phyloP scores from a whole-genome alignment of 257 asterid species.

The Solanum etuberosum region DNA sequence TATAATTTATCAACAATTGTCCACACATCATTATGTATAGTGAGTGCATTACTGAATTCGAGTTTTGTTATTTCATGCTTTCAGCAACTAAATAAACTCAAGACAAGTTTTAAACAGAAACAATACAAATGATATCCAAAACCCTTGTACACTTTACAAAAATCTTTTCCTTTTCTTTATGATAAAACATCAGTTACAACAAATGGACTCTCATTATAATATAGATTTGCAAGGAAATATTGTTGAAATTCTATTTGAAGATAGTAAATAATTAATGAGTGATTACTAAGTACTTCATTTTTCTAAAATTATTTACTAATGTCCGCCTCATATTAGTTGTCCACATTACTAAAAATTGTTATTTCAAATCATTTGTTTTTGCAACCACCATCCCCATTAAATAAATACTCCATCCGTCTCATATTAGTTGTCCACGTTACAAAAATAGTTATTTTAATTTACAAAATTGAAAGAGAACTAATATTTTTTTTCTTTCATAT shows the following conservation, averaged over 20 bases:
- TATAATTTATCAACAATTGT: not conserved
- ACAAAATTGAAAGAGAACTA: too few relatives aligned
- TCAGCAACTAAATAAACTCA: not conserved
- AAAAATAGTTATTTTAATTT: too few relatives aligned
- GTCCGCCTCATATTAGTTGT: not conserved
- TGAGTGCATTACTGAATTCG: not conserved
- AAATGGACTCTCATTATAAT: not conserved
- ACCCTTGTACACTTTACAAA: not conserved
- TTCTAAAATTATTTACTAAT: not conserved
- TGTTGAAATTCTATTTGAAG: not conserved
- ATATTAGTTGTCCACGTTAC: too few relatives aligned
- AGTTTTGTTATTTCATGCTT: not conserved
- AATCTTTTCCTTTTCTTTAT: not conserved
- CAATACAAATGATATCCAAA: slow-evolving; percentile 12
- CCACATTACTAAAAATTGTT: not conserved
- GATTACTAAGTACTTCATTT: not conserved
- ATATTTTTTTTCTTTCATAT: too few relatives aligned
- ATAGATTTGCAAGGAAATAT: not conserved
- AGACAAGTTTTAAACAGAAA: not conserved
- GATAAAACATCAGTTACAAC: not conserved
- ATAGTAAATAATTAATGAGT: not conserved
- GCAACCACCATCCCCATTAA: not conserved
- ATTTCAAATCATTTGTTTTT: not conserved
- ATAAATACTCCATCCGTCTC: not conserved
- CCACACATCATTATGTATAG: not conserved